Percentiles rank a stretch among this genome's conserved stretches.
Evolutionary conservation across 2,329 filamentous ascomycete genomes (phyloP).

Genomic region (Venturia effusa): DNA sequence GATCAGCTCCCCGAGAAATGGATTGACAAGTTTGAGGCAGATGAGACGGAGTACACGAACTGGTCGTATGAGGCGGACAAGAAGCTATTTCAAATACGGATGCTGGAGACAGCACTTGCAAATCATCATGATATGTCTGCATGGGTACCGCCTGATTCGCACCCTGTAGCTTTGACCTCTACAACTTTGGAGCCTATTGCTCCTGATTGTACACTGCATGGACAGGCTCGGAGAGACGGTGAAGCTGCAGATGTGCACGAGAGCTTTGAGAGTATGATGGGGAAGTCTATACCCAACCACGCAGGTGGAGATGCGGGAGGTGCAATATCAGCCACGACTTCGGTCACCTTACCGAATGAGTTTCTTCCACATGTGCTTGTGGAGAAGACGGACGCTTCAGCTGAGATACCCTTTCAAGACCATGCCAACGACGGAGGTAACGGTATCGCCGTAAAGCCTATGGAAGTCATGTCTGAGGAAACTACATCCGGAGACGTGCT

Average conservation of each 20-base stretch:
- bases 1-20: constrained; percentile 79
- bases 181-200: not conserved
- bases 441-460: not conserved
- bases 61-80: constrained; percentile 74
- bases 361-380: not conserved
- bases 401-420: not conserved
- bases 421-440: not conserved
- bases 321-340: not conserved
- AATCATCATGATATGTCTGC: not conserved
- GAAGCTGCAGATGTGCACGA: not conserved
- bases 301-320: not conserved
- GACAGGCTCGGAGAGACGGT: not conserved
- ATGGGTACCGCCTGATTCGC: not conserved
- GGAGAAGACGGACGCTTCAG: not conserved
- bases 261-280: not conserved
- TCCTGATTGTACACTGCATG: not conserved
- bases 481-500: not conserved
- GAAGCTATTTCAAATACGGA: constrained; percentile 35
- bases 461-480: not conserved
- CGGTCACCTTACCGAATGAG: not conserved
- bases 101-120: not conserved
- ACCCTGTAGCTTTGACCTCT: not conserved
- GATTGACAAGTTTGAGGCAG: constrained; percentile 73
- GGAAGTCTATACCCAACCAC: not conserved
- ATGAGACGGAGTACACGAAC: constrained; percentile 66